phyloP scores from a whole-genome alignment of 1,284 basidiomycete genomes.

The Moesziomyces sp. region DNA sequence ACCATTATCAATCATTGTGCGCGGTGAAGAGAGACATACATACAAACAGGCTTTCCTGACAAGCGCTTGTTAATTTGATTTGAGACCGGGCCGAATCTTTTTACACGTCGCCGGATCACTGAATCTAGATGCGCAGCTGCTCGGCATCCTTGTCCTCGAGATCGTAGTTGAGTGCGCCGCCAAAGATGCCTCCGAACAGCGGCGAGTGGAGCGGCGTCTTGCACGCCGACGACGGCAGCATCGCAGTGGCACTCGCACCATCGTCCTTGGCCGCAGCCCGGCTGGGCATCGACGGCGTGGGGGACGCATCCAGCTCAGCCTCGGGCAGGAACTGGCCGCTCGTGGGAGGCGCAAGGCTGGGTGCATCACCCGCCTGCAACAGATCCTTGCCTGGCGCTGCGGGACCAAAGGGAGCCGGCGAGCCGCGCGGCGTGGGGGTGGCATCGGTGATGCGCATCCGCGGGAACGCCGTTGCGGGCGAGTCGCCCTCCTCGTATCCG shows the following conservation, averaged over 20 bases:
- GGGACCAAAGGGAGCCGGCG: constrained; percentile 40
- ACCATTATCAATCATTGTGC: too few species aligned
- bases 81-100: not conserved
- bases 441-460: constrained; percentile 60
- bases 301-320: not conserved
- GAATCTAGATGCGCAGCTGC: constrained; percentile 30
- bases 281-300: constrained; percentile 7
- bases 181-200: constrained; percentile 59
- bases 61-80: too few species aligned
- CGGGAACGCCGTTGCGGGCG: constrained; percentile 55
- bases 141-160: constrained; percentile 52
- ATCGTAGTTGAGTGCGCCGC: constrained; percentile 52
- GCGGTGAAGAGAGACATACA: too few species aligned
- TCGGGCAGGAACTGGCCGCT: constrained; percentile 3
- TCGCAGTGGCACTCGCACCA: constrained; percentile 8
- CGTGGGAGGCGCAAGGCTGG: constrained; percentile 13
- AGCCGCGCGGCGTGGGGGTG: constrained; percentile 52
- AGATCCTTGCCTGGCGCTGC: constrained; percentile 32
- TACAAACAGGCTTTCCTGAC: too few species aligned
- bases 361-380: constrained; percentile 15
- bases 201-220: constrained; percentile 58
- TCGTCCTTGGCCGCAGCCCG: not conserved
- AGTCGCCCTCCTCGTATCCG: constrained; percentile 35
- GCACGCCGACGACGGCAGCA: constrained; percentile 54
- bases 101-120: too few species aligned